A percentile compares a stretch with the other conserved stretches of the same genome.
These are phyloP conservation scores for Pluteus cervinus DNA, from an alignment of 768 basidiomycete genomes.

Conservation along the genomic window DNA sequence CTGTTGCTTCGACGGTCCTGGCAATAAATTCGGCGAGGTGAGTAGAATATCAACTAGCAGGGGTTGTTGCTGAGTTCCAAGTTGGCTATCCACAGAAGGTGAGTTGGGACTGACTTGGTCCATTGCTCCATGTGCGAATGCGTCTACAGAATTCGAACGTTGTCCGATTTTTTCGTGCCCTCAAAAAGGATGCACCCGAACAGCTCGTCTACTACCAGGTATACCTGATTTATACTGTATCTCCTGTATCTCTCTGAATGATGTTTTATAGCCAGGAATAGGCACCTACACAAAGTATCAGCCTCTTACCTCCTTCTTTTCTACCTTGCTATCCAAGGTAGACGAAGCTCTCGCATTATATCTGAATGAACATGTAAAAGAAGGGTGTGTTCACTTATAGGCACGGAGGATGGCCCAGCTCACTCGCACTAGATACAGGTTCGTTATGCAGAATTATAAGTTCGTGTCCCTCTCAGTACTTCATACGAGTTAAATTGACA, in stretches of 20 bases:
- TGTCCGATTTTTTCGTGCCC: conserved; percentile 5
- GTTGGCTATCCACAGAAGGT: background rate
- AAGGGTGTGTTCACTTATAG: conserved; percentile 15
- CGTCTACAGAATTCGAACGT: conserved; percentile 5
- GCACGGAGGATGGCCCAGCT: background rate
- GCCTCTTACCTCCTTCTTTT: conserved; percentile 14
- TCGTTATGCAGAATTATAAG: conserved; percentile 18
- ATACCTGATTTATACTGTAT: no score
- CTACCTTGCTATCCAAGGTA: conserved; percentile 10
- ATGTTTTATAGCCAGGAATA: conserved; percentile 15
- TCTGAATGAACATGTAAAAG: conserved; percentile 23
- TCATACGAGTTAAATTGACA: background rate
- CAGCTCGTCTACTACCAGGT: conserved; percentile 15
- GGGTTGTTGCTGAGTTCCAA: background rate
- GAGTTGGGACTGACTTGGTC: background rate
- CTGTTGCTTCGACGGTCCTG: conserved; percentile 23
- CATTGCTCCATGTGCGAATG: background rate
- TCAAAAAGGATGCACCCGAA: conserved; percentile 7
- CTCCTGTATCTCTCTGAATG: background rate
- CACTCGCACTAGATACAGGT: conserved; percentile 12
- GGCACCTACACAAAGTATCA: conserved; percentile 18
- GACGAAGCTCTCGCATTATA: conserved; percentile 18
- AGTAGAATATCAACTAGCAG: background rate
- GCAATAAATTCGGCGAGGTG: conserved; percentile 23
- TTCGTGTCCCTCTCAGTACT: conserved; percentile 4